These are phyloP conservation scores for Salix viminalis DNA, from an alignment of 345 rosid species.

Conservation along the genomic window DNA sequence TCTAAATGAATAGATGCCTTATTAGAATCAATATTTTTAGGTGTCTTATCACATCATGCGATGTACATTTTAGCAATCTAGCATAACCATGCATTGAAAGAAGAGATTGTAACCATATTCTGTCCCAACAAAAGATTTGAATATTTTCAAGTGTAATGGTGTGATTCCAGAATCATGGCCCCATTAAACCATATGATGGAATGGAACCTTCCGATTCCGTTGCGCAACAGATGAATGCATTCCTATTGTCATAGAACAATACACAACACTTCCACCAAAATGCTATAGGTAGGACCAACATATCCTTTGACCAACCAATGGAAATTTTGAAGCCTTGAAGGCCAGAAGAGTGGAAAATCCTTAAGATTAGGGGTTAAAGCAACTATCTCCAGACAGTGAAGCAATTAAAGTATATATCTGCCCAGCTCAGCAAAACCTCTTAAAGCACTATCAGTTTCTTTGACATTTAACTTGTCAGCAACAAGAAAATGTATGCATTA, in stretches of 20 bases:
- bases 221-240: not conserved
- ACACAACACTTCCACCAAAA: not conserved
- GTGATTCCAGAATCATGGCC: not conserved
- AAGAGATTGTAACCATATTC: not conserved
- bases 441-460: not conserved
- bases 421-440: not conserved
- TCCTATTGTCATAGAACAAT: not conserved
- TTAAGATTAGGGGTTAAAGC: not conserved
- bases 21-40: not conserved
- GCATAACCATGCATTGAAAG: not conserved
- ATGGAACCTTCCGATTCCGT: not conserved
- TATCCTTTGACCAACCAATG: not conserved
- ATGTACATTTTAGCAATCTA: not conserved
- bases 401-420: not conserved
- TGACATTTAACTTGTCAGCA: not conserved
- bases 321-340: not conserved
- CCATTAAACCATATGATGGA: not conserved
- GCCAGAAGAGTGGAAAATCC: not conserved
- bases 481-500: not conserved
- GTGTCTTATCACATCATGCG: not conserved
- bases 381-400: no score
- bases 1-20: not conserved
- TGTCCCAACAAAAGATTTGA: not conserved
- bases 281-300: not conserved
- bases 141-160: not conserved